Percentiles rank a stretch among this genome's conserved stretches.
phyloP scores from a whole-genome alignment of 257 asterid species.

The Linderniella brevidens region DNA sequence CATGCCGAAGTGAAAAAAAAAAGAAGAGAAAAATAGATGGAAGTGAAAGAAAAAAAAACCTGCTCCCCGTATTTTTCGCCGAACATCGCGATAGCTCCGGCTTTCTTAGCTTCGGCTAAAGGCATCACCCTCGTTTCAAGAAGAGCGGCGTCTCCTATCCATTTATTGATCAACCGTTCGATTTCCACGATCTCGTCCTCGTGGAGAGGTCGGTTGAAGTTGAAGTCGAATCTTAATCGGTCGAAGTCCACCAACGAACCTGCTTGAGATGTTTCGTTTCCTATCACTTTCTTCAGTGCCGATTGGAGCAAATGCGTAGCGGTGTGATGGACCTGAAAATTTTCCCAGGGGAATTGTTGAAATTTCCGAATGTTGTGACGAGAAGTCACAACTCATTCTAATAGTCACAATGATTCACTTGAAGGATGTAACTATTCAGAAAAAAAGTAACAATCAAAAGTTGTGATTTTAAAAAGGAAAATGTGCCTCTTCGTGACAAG shows the following conservation, averaged over 20 bases:
- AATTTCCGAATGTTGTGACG: too few species aligned
- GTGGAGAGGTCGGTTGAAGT: conserved; percentile 62
- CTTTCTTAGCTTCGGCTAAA: conserved; percentile 68
- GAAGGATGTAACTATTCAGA: too few species aligned
- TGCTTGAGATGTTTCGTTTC: conserved; percentile 90
- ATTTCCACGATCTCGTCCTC: conserved; percentile 62
- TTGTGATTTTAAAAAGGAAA: too few species aligned
- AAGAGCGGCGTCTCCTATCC: conserved; percentile 75
- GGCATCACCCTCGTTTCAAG: conserved; percentile 68
- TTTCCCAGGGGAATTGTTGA: not conserved
- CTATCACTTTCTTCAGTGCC: conserved; percentile 80
- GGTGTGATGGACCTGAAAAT: conserved; percentile 75
- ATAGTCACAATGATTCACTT: too few species aligned
- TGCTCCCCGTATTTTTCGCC: conserved; percentile 94
- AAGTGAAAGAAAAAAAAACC: conserved; percentile 21
- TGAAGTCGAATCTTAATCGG: conserved; percentile 87
- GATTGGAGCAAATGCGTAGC: conserved; percentile 94
- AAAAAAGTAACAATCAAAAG: too few species aligned
- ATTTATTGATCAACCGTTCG: conserved; percentile 61
- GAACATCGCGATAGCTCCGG: conserved; percentile 95
- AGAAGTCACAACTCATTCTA: too few species aligned
- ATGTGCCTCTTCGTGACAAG: too few species aligned
- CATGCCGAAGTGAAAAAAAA: not conserved
- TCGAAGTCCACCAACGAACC: conserved; percentile 91
- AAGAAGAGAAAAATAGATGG: not conserved